Evolutionary conservation across 768 basidiomycete genomes (phyloP), one percentile per base, ranked within the genome.

Genomic region (Mycena pura): DNA sequence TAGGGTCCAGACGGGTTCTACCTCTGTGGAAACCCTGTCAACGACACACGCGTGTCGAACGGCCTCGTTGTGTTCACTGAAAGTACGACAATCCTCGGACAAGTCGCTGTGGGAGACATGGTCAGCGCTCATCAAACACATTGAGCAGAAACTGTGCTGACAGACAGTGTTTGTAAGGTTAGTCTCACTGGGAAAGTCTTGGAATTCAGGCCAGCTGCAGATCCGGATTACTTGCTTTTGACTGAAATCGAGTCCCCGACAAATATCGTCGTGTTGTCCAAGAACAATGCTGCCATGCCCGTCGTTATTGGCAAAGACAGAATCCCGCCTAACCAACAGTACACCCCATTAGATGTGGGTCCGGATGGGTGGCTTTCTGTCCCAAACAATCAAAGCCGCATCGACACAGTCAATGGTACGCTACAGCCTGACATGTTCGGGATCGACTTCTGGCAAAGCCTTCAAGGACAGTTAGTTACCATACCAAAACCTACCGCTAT

Each of bases 361-460:
- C 65, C 69, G 0, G 86, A 86, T 71, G 85, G 85, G 0, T 85
- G 81, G 72, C 75, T 87, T 2, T 81, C 82, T 9, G 77, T 81
- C 1, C 87, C 87, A 11, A 85, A 82, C 68, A 87, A 87, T 63
- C 70, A 74, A 15, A 82, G 77, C 45, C 78, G 71, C 17, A 68
- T 86, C 27, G 79, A 83, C 50, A 64, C 65, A 2, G 74, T 78
- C 5, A 83, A 88, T 62, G 73, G 79, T 7, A 77, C 78, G 6
- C 69, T 87, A 36, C 77, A 80, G 50, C 86, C 86, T 2, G 76
- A 81, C 25, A 71, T 76, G 41, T 87, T 76, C 57, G 87, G 86
- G 7, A 68, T 87, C 31, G 86, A 88, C 67, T 88, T 89, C 67
- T 89, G 86, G 86, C 80, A 84, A 67, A 85, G 83, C 66, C 76